Conservation (phyloP, 2,329 filamentous ascomycete species). For the Claviceps cyperi region DNA sequence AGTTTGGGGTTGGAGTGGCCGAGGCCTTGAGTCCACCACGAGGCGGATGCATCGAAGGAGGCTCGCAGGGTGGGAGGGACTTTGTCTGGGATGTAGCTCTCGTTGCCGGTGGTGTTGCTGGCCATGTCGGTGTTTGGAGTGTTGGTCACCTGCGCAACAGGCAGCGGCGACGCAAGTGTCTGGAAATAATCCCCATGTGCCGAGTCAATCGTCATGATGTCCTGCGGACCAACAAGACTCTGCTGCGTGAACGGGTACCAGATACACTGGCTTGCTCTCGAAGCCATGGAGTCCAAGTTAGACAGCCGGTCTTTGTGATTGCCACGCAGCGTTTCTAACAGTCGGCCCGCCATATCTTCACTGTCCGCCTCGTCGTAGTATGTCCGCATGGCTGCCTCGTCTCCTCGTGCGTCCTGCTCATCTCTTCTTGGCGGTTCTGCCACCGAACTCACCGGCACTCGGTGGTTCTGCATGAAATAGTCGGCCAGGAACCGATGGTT, state of each 20-base stretch:
- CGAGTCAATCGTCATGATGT: constrained; percentile 65
- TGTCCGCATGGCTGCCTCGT: constrained; percentile 40
- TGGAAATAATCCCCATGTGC: constrained; percentile 70
- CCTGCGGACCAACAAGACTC: constrained; percentile 40
- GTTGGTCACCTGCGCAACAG: background rate
- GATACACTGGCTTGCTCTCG: constrained; percentile 47
- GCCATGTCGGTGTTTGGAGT: background rate
- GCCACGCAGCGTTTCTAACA: constrained; percentile 36
- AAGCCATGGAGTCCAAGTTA: constrained; percentile 45
- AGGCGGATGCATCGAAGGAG: constrained; percentile 71
- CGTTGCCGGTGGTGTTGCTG: background rate
- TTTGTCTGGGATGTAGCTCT: no score
- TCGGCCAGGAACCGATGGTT: constrained; percentile 53
- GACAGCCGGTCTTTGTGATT: constrained; percentile 42
- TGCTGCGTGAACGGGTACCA: constrained; percentile 89
- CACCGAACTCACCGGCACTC: constrained; percentile 41
- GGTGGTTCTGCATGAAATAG: constrained; percentile 49
- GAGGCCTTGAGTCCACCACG: constrained; percentile 84
- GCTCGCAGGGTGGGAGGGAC: constrained; percentile 21
- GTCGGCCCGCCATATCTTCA: constrained; percentile 22
- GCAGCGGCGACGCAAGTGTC: constrained; percentile 20
- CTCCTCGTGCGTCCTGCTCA: constrained; percentile 23
- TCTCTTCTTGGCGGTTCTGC: constrained; percentile 42
- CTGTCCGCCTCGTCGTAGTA: constrained; percentile 45
- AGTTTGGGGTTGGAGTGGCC: constrained; percentile 64